phyloP scores from a whole-genome alignment of 768 basidiomycete species.

The Chalciporus pseudorubinellus region DNA sequence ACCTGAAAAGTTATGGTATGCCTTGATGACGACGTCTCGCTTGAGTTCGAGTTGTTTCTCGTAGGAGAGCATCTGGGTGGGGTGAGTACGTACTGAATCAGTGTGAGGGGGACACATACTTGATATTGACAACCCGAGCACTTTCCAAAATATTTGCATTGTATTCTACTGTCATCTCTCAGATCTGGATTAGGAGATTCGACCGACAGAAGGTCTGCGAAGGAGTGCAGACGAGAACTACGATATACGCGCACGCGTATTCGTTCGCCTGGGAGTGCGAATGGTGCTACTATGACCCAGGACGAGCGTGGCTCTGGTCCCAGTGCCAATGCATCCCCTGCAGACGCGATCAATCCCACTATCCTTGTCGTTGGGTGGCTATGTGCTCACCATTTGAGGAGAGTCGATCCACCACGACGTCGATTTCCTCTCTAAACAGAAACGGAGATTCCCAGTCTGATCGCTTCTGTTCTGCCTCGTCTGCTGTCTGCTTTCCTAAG shows the following conservation, averaged over 20 bases:
- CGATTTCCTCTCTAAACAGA: constrained; percentile 56
- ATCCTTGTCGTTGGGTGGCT: no score
- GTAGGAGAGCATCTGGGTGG: constrained; percentile 79
- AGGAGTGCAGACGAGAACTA: constrained; percentile 66
- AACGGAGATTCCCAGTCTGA: constrained; percentile 61
- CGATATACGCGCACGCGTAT: constrained; percentile 73
- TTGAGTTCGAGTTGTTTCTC: constrained; percentile 84
- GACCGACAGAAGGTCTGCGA: constrained; percentile 71
- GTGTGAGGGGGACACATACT: constrained; percentile 36
- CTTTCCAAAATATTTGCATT: constrained; percentile 83
- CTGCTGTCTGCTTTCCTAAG: constrained; percentile 59
- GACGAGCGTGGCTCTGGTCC: constrained; percentile 46
- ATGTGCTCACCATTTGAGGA: constrained; percentile 55
- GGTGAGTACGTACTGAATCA: background rate
- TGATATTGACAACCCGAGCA: constrained; percentile 97
- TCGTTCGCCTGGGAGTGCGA: constrained; percentile 80
- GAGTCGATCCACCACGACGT: constrained; percentile 61
- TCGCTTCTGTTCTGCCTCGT: constrained; percentile 45
- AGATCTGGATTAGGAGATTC: constrained; percentile 59
- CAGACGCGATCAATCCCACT: background rate
- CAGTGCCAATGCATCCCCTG: constrained; percentile 69
- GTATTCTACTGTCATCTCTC: constrained; percentile 61
- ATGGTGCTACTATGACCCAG: constrained; percentile 85
- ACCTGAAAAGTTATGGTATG: constrained; percentile 72
- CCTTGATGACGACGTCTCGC: constrained; percentile 78